phyloP scores from a whole-genome alignment of 257 asterid genomes.

The Anisodus tanguticus region DNA sequence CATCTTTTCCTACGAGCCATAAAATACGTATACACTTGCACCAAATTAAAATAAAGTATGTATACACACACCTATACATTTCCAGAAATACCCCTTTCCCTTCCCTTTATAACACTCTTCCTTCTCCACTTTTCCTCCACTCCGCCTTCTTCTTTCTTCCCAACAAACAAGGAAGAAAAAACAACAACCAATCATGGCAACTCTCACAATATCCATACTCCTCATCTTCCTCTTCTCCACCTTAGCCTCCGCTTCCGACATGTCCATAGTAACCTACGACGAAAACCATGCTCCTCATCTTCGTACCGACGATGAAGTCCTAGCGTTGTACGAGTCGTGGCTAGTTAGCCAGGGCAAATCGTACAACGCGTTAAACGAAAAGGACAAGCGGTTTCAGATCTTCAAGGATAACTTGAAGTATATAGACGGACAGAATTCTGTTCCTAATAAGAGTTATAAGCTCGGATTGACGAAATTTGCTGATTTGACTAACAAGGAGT shows the following conservation, averaged over 20 bases:
- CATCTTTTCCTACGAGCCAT: neutral
- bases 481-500: conserved; percentile 65
- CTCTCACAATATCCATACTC: conserved; percentile 28
- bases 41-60: neutral
- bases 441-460: conserved; percentile 43
- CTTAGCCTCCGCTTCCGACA: conserved; percentile 49
- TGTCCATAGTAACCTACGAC: conserved; percentile 68
- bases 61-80: neutral
- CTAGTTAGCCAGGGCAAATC: conserved; percentile 59
- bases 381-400: conserved; percentile 56
- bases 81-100: neutral
- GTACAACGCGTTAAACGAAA: conserved; percentile 59
- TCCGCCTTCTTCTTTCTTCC: neutral
- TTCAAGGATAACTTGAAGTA: conserved; percentile 55
- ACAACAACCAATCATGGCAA: neutral
- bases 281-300: neutral
- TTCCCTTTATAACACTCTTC: conserved; percentile 14
- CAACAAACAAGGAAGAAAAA: neutral
- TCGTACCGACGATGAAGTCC: conserved; percentile 47
- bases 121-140: neutral
- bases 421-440: conserved; percentile 56
- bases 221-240: conserved; percentile 35
- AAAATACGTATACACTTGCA: neutral
- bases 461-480: conserved; percentile 70
- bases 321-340: conserved; percentile 60